Conservation (phyloP, 2,329 filamentous ascomycete species). For the Rhexocercosporidium sp. region DNA sequence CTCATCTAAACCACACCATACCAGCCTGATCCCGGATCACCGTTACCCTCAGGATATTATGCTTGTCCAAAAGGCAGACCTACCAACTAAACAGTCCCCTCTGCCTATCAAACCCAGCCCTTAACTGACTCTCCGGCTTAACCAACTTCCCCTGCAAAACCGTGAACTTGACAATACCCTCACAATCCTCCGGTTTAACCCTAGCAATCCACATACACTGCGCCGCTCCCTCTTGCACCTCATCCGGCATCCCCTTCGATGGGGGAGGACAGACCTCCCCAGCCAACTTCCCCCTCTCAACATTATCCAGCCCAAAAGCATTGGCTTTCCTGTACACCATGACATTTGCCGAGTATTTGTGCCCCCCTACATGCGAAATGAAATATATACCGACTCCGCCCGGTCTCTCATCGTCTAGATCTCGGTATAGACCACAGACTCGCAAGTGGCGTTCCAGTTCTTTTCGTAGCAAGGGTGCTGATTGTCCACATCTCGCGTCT, state of each 20-base stretch:
- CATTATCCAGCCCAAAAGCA: constrained; percentile 41
- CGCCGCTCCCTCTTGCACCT: constrained; percentile 62
- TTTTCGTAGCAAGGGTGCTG: constrained; percentile 83
- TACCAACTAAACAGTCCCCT: constrained; percentile 89
- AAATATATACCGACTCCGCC: constrained; percentile 97
- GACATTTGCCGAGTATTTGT: constrained; percentile 95
- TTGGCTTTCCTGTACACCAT: constrained; percentile 76
- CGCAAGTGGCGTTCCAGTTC: constrained; percentile 91
- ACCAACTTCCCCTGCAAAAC: constrained; percentile 92
- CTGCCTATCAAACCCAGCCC: constrained; percentile 87
- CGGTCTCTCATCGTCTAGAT: constrained; percentile 85
- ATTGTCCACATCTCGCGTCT: constrained; percentile 93
- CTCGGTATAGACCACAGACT: constrained; percentile 82
- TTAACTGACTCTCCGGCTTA: constrained; percentile 82
- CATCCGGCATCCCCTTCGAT: constrained; percentile 37
- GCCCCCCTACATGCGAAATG: constrained; percentile 93
- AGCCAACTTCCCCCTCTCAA: constrained; percentile 41
- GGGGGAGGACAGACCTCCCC: constrained; percentile 41
- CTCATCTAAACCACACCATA: background rate
- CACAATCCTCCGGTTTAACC: constrained; percentile 85
- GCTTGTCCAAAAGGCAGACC: background rate
- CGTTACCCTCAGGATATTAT: too few relatives aligned
- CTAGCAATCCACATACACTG: constrained; percentile 95
- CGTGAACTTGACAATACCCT: constrained; percentile 89
- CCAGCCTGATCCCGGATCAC: background rate